Evolutionary conservation across 2,329 filamentous ascomycete genomes (phyloP), one percentile per base, ranked within the genome.

Genomic region (Venturia nashicola): DNA sequence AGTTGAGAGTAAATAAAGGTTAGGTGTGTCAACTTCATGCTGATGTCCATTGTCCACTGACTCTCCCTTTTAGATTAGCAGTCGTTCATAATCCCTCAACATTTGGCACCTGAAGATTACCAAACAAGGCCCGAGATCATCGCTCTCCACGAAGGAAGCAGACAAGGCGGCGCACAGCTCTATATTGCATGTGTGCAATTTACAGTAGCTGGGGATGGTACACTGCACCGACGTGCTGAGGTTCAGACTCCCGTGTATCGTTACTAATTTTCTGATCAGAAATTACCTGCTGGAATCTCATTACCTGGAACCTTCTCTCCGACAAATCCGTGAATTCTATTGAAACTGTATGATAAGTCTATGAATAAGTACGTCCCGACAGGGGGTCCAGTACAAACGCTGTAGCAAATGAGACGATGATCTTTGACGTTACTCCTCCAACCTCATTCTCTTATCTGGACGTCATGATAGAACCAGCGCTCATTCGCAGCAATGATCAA

Each of bases 141-240:
- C 64, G 76, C 77, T 48, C 73, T 78, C 11, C 76, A 79, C 66
- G 75, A 77, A 69, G 73, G 72, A 36, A 67, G 70, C 70, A 65
- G 68, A 54, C 48, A 67, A 18, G 70, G 69, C 59, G 76, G 76
- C 60, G 76, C 76, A 20, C 77, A 79, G 67, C 73, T 78, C 66
- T 79, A 79, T 69, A 74, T 76, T 70, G 74, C 75, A 67, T 78
- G 76, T 69, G 71, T 76, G 23, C 75, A 78, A 68, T 67, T 79
- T 65, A 74, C 71, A 64, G 72, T 78, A 54, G 72, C 70, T 40
- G 72, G 71, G 14, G 69, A 69, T 43, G 74, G 73, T 23, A 43
- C 16, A n/a, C 16, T n/a, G 42, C 16, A 16, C 16, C 42, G 16
- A n/a, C 14, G 18, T 44, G 14, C 42, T 44, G 2, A n/a, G 18